Evolutionary conservation across 2,329 filamentous ascomycete genomes (phyloP), one percentile per base, ranked within the genome.

Genomic region (Capronia coronata): DNA sequence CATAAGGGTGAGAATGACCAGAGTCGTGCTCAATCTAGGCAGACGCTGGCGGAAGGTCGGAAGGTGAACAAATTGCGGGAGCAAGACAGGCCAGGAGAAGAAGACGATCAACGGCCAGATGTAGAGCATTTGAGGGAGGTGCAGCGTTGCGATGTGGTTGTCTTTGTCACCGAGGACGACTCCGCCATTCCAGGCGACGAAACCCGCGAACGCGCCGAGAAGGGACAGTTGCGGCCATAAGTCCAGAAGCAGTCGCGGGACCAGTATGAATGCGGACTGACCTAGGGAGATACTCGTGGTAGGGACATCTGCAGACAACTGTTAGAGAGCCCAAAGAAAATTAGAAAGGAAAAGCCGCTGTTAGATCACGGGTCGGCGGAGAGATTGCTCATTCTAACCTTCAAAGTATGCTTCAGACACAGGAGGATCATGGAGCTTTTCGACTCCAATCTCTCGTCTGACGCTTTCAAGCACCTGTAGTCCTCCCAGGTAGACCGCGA

Each of bases 101-200:
- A 97, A 94, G 29, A 80, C 71, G 50, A 94, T 83, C 55, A 94
- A 86, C 0, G 90, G 84, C 86, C 89, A 95, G 58, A 97, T 83
- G 63, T 98, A 98, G 14, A 97, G 82, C 79, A 98, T 86, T 68
- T 98, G 93, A 0, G 91, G 78, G 3, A 93, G 70, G 63, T 98
- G 91, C 10, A 97, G 71, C 1, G 89, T 93, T 0, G 90, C 89
- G 25, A 93, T 76, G 63, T 98, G 93, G 63, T 95, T 96, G 21
- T 87, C 84, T 69, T 96, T 97, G 68, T 98, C 93, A 86, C 87
- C 90, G 2, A 98, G 78, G 1, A 97, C 93, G 14, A 98, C 91
- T 9, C 90, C 84, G 5, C 86, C 85, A 61, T 98, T 98, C 85
- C 85, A 93, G 7, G 76, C 60, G 0, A 97, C 83, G 64, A 97